Percentiles rank a stretch among this genome's conserved stretches.
These are phyloP conservation scores for Yarrowia bubula DNA, from an alignment of 805 yeast genomes.

Conservation along the genomic window DNA sequence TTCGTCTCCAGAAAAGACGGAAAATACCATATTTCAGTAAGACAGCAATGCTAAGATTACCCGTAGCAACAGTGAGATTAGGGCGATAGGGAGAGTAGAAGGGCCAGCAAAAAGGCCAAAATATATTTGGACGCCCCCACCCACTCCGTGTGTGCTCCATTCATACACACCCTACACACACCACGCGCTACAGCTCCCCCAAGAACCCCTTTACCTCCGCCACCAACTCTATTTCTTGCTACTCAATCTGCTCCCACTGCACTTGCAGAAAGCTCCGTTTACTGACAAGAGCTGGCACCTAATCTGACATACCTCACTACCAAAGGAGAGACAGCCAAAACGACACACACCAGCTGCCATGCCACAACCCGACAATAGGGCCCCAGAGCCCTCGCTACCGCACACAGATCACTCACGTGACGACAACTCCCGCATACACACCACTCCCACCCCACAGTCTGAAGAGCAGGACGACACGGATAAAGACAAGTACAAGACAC, in stretches of 20 bases:
- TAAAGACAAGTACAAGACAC: constrained; percentile 20
- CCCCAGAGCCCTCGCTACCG: not conserved
- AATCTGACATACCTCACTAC: constrained; percentile 1
- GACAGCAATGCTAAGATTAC: not conserved
- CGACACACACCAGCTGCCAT: not conserved
- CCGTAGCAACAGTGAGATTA: too few species aligned
- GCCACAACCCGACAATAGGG: constrained; percentile 4
- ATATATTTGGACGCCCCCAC: too few species aligned
- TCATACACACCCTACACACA: not conserved
- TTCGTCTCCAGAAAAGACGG: too few species aligned
- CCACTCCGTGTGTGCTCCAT: too few species aligned
- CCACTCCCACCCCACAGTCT: constrained; percentile 5
- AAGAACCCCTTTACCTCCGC: constrained; percentile 14
- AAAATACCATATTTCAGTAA: constrained; percentile 14
- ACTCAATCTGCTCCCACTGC: constrained; percentile 16
- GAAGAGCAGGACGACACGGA: not conserved
- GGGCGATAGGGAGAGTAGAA: too few species aligned
- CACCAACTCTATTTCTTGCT: constrained; percentile 25
- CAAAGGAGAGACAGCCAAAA: too few species aligned
- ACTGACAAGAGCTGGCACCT: not conserved
- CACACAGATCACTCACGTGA: not conserved
- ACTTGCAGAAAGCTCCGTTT: constrained; percentile 3
- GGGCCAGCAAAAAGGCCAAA: not conserved
- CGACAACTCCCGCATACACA: not conserved
- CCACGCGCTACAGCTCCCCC: not conserved